phyloP scores from a whole-genome alignment of 331 rosid species.

The Quercus tomentella region DNA sequence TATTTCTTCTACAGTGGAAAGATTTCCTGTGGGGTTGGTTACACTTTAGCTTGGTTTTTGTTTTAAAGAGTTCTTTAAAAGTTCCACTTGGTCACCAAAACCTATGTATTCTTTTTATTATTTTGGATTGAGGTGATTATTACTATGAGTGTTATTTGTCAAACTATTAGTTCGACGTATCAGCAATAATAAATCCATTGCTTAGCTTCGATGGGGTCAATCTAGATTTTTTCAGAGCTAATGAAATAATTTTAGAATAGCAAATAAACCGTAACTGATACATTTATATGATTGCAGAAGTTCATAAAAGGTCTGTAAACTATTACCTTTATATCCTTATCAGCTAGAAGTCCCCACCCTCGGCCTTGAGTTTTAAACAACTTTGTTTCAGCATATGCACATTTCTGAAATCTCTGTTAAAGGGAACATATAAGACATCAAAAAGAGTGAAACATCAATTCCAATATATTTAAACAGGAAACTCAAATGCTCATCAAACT shows the following conservation, averaged over 20 bases:
- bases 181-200: no score
- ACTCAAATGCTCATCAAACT: conserved; percentile 8
- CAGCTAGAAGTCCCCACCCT: conserved; percentile 95
- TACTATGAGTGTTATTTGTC: no score
- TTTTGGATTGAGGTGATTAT: no score
- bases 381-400: conserved; percentile 83
- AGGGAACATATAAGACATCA: conserved; percentile 16
- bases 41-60: no score
- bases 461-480: conserved; percentile 10
- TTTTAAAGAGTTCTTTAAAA: no score
- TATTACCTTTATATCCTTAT: conserved; percentile 77
- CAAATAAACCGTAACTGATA: background rate
- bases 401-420: conserved; percentile 81
- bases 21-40: no score
- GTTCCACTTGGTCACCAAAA: no score
- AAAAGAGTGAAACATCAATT: conserved; percentile 4
- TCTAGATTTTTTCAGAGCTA: background rate
- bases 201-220: no score
- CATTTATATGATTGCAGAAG: conserved; percentile 10
- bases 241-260: background rate
- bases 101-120: no score
- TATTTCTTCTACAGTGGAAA: no score
- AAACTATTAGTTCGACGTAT: no score
- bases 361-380: conserved; percentile 85
- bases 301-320: conserved; percentile 1